These are phyloP conservation scores for Trametes pubescens DNA, from an alignment of 1,284 basidiomycete genomes.

Conservation along the genomic window DNA sequence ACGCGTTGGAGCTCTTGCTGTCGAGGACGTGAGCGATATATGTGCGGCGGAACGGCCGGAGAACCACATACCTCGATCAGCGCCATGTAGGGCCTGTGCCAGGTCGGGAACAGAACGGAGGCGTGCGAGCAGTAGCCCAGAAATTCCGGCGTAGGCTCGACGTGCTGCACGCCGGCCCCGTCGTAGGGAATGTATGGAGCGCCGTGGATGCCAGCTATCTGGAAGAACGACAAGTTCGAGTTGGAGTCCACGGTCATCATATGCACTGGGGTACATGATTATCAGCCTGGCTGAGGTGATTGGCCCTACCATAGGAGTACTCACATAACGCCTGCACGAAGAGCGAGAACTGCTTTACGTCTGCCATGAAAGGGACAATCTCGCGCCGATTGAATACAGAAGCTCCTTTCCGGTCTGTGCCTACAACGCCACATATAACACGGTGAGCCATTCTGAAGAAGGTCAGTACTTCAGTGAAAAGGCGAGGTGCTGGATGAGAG, in stretches of 20 bases:
- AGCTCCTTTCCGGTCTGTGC: not conserved
- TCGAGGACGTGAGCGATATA: not conserved
- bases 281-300: conserved; percentile 36
- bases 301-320: conserved; percentile 17
- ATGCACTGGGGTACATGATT: not conserved
- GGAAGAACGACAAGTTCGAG: conserved; percentile 5
- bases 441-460: not conserved
- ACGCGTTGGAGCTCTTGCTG: conserved; percentile 19
- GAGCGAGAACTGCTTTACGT: conserved; percentile 53
- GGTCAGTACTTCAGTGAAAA: too few species aligned
- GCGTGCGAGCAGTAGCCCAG: conserved; percentile 32
- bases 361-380: conserved; percentile 53
- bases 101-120: conserved; percentile 34
- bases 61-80: too few species aligned
- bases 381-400: conserved; percentile 47
- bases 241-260: not conserved
- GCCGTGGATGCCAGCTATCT: conserved; percentile 15
- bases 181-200: conserved; percentile 14
- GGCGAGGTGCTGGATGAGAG: too few species aligned
- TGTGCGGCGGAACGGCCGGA: too few species aligned
- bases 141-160: not conserved
- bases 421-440: not conserved
- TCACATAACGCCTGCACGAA: conserved; percentile 55
- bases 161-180: not conserved
- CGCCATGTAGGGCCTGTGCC: conserved; percentile 35